Evolutionary conservation across 129 eudicot genomes (phyloP), one percentile per base, ranked within the genome.

Genomic region (Lonicera japonica): DNA sequence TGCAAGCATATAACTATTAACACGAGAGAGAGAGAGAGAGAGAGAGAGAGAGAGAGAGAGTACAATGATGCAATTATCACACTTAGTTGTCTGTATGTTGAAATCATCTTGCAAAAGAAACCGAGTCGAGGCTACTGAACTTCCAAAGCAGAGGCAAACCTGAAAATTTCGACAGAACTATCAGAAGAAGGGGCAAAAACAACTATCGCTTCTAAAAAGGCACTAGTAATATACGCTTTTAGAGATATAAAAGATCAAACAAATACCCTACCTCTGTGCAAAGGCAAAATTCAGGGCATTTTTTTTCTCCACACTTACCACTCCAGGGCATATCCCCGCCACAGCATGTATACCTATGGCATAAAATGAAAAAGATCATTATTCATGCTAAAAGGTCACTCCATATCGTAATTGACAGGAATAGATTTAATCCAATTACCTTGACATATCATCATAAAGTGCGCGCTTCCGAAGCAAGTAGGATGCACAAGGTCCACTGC

Each of bases 21-120:
- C 36, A 29, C 6, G 2, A 29, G 36, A 29, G 36, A 29, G 36
- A 29, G 36, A 29, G 36, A 29, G 2, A 29, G 36, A 29, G 36
- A 29, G 50, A 43, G 50, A 43, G 50, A 43, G 50, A 29, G 48
- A 50, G 72, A 70, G 78, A 65, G 75, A 67, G 36, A 64, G 70
- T 94, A 94, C 99, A 75, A 94, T 88, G 56, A 94, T 94, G 95
- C 99, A 94, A 64, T 94, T 94, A 69, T 94, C 96, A 76, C 96
- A 94, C 73, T 85, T 63, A 0, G 99, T 88, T 54, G 99, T 94
- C 76, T 94, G 99, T 54, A 94, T 88, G 87, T 94, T 94, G 71
- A 94, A 94, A 79, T 94, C 89, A 58, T 94, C 99, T 83, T 94
- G 99, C 87, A 94, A 72, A 67, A 94, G 63, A 62, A 94, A 94